Evolutionary conservation across 2,329 filamentous ascomycete species (phyloP), one percentile per base, ranked within the genome.

Genomic region (Hymenoscyphus linearis): DNA sequence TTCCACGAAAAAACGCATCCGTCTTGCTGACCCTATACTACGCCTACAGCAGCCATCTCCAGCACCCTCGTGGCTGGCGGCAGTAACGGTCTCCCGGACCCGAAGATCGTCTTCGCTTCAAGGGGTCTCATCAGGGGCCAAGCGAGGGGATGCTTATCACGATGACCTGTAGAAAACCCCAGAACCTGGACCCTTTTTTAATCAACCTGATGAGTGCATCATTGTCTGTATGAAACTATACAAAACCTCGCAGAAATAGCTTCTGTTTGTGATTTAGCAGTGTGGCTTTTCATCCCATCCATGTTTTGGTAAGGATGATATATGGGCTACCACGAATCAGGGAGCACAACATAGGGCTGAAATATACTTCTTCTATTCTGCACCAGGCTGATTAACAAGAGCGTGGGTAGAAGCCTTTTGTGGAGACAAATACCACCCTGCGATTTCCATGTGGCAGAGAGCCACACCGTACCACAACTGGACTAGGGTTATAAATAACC

Each of bases 401-500:
- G 16, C 18, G n/a, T 18, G 44, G 13, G 13, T 25, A 4, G 18
- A 40, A 13, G 6, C 10, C n/a, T 37, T 37, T 37, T 18, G 53
- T 55, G 44, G 47, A 3, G 25, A 22, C 22, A n/a, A 54, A 61
- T 54, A 61, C 36, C 31, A 27, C 26, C 56, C 7, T 34, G 26
- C 31, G 22, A 50, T 22, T 37, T 25, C 27, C 57, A 52, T 18
- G 25, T 58, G 57, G 37, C 36, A 40, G 22, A 16, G n/a, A 53
- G 50, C 54, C 50, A 52, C 52, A 61, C 44, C n/a, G 25, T 10
- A 26, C 34, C 31, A 37, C 47, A 44, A 60, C 36, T 9, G 2
- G 25, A 52, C 60, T 37, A 40, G 60, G 56, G 18, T 55, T 62
- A 62, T 62, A 62, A 62, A 62, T 62, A 61, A 58, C 47, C 60